phyloP scores from a whole-genome alignment of 495 filamentous ascomycete genomes.

The Penicillium paxilli region DNA sequence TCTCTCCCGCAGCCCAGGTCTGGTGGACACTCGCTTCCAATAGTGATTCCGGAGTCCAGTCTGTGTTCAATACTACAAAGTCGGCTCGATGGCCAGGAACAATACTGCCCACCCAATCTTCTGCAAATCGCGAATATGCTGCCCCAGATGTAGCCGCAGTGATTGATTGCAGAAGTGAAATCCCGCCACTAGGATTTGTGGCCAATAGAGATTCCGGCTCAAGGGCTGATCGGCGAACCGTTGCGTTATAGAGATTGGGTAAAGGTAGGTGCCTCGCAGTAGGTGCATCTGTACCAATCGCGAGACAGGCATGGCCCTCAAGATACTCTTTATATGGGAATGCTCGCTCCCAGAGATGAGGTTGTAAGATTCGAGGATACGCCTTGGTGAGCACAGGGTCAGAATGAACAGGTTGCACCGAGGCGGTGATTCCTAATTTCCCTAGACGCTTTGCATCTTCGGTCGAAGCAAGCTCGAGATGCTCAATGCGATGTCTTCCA shows the following conservation, averaged over 20 bases:
- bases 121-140: slow-evolving; percentile 59
- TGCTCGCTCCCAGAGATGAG: slow-evolving; percentile 47
- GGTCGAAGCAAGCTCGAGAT: slow-evolving; percentile 56
- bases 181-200: slow-evolving; percentile 52
- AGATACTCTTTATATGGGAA: slow-evolving; percentile 63
- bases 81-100: slow-evolving; percentile 53
- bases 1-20: slow-evolving; percentile 57
- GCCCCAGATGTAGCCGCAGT: slow-evolving; percentile 55
- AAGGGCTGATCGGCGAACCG: slow-evolving; percentile 55
- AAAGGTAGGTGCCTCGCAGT: slow-evolving; percentile 58
- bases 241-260: slow-evolving; percentile 59
- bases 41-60: slow-evolving; percentile 51
- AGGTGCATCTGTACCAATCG: slow-evolving; percentile 61
- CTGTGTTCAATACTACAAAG: slow-evolving; percentile 59
- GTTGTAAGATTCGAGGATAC: neutral
- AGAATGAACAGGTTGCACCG: slow-evolving; percentile 62
- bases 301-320: slow-evolving; percentile 50
- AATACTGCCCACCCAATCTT: slow-evolving; percentile 50
- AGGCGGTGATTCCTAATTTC: slow-evolving; percentile 57
- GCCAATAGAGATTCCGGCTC: slow-evolving; percentile 44
- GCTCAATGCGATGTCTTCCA: slow-evolving; percentile 59
- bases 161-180: slow-evolving; percentile 51
- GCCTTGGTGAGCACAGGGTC: slow-evolving; percentile 45
- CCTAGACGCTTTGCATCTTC: slow-evolving; percentile 54
- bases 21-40: slow-evolving; percentile 49